A percentile compares a stretch with the other conserved stretches of the same genome.
Conservation (phyloP, 2,329 filamentous ascomycete genomes). For the Alternaria burnsii region DNA sequence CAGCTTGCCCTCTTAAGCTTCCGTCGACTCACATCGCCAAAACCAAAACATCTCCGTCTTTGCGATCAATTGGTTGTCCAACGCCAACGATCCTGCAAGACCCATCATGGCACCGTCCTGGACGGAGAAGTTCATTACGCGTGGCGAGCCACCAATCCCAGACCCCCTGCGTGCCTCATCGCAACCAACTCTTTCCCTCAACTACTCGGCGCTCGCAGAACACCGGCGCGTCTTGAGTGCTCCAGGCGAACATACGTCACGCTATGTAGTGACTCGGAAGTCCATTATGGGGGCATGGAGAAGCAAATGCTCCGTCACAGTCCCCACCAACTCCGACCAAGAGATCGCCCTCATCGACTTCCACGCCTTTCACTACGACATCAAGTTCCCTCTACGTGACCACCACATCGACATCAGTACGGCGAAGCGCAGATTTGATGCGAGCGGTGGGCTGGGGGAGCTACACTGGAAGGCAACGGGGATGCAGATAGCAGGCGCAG, state of each 20-base stretch:
- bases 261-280: background rate
- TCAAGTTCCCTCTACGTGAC: background rate
- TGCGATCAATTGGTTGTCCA: background rate
- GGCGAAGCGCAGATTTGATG: background rate
- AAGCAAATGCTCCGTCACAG: background rate
- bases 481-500: background rate
- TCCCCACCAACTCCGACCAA: background rate
- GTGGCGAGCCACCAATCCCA: background rate
- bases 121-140: background rate
- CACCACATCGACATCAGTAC: background rate
- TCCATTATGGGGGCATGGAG: background rate
- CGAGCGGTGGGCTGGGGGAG: background rate
- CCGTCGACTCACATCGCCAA: background rate
- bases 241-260: rapidly evolving
- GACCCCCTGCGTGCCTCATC: background rate
- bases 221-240: background rate
- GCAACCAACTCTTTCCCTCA: background rate
- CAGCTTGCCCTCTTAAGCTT: too few species aligned
- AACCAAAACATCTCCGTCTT: background rate
- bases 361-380: background rate
- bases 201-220: background rate
- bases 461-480: background rate
- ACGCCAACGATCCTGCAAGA: background rate
- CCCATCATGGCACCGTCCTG: background rate
- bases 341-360: background rate